Base-by-base conservation (phyloP, 2,329 filamentous ascomycete species). In the Calonectria pseudoreteaudii region DNA sequence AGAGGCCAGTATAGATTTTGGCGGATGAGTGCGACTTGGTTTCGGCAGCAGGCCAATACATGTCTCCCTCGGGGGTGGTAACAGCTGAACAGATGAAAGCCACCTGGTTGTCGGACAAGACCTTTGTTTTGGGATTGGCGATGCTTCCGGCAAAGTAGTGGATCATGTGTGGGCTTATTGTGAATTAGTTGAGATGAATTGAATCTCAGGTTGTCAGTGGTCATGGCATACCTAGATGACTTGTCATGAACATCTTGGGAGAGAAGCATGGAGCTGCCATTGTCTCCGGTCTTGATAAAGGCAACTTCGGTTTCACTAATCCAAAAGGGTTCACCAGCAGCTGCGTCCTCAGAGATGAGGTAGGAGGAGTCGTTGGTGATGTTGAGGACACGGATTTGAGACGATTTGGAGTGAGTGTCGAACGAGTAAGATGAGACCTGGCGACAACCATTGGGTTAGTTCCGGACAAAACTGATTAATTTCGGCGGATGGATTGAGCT, bases 361-460 rank as follows among this genome's bases (percentile, higher is more conserved):
- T 88, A 90, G 5, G 93, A 93, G 66, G 93, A 88, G 41, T 93
- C 93, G 10, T 90, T 91, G 58, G 89, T 86, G 72, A 95, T 88
- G 78, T 96, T 92, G 50, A 98, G 86, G 31, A 96, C 84, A 23
- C 93, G 91, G 77, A 94, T 92, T 85, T 95, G 93, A 73, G 87
- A 89, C 7, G 89, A 90, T 81, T 93, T 93, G 60, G 88, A 88
- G 82, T 97, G 95, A 0, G 91, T 89, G 49, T 93, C 88, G 83
- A 98, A 98, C 7, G 92, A 96, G 84, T 98, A 98, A 2, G 93
- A 91, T 0, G 93, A 94, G 20, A 92, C 87, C 83, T 92, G 16
- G 9, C 41, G 41, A 26, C 26, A 23, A 36, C 20, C 34, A 10
- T 16, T 26, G 3, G 36, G 56, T 62, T 28, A 62, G 56, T 62